Evolutionary conservation across 2,329 filamentous ascomycete species (phyloP).

Genomic region (Graphiopsis chlorocephala): DNA sequence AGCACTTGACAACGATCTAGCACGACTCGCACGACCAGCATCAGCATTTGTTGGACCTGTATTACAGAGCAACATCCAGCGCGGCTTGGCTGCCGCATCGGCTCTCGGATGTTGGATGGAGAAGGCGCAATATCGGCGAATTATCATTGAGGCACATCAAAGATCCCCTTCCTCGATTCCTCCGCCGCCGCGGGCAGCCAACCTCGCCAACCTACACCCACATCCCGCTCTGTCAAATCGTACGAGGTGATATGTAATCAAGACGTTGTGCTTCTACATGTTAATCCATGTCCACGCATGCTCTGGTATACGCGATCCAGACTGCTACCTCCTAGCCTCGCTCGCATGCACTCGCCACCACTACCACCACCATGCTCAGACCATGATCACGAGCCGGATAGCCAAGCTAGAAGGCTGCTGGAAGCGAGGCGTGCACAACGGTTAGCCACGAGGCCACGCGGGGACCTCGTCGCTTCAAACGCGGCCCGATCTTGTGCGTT

Average conservation of each 20-base stretch:
- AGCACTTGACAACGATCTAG: neutral
- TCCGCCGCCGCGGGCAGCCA: neutral
- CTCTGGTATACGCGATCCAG: neutral
- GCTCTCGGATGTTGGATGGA: neutral
- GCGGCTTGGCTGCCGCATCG: neutral
- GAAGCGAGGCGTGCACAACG: neutral
- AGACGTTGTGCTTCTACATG: neutral
- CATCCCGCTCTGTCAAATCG: too few species aligned
- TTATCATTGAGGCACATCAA: neutral
- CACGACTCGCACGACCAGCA: neutral
- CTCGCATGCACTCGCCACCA: neutral
- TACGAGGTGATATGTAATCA: too few species aligned
- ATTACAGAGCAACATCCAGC: neutral
- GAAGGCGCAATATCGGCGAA: neutral
- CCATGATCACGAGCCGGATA: neutral
- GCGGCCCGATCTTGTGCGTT: constrained; percentile 1
- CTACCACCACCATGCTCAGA: neutral
- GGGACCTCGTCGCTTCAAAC: neutral
- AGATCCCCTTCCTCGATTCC: neutral
- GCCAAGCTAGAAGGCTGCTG: constrained; percentile 4
- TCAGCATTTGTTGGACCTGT: neutral
- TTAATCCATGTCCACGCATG: neutral
- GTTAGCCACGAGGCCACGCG: neutral
- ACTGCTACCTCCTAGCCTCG: neutral
- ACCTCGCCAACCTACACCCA: too few species aligned